Conservation (phyloP, 495 filamentous ascomycete genomes). For the Hypoxylon cercidicola region DNA sequence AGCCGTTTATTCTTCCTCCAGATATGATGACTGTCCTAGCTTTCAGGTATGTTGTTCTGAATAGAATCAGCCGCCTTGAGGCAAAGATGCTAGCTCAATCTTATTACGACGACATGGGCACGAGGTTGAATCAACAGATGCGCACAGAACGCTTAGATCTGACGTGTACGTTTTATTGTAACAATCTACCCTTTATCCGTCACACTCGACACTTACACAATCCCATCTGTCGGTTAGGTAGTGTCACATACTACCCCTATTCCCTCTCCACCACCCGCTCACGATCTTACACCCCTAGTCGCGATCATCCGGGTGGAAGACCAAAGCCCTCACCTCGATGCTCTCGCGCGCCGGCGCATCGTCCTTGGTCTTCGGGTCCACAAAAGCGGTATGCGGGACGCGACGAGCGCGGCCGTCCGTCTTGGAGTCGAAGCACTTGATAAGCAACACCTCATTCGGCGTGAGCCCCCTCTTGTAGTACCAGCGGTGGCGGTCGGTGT, state of each 20-base stretch:
- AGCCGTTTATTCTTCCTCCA: too few species aligned
- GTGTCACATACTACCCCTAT: not conserved
- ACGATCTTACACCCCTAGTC: conserved; percentile 18
- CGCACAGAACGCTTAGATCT: too few species aligned
- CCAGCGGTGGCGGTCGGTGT: conserved; percentile 70
- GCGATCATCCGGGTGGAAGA: conserved; percentile 56
- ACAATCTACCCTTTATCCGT: conserved; percentile 31
- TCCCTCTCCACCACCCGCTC: not conserved
- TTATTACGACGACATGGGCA: too few species aligned
- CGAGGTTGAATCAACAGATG: too few species aligned
- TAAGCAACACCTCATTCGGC: conserved; percentile 69
- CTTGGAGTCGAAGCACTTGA: conserved; percentile 78
- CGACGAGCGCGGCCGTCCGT: conserved; percentile 68
- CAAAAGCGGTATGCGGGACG: conserved; percentile 73
- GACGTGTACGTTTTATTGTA: conserved; percentile 1
- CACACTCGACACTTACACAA: not conserved
- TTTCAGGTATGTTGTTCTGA: too few species aligned
- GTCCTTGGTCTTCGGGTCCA: conserved; percentile 60
- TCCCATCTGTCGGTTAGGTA: not conserved
- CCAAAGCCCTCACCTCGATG: conserved; percentile 69
- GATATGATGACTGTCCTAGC: too few species aligned
- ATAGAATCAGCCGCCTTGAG: too few species aligned
- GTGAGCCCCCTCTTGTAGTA: conserved; percentile 79
- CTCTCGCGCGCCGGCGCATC: conserved; percentile 65
- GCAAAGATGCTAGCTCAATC: too few species aligned